Evolutionary conservation across 2,329 filamentous ascomycete genomes (phyloP), one percentile per base, ranked within the genome.

Genomic region (Xylariaceae sp.): DNA sequence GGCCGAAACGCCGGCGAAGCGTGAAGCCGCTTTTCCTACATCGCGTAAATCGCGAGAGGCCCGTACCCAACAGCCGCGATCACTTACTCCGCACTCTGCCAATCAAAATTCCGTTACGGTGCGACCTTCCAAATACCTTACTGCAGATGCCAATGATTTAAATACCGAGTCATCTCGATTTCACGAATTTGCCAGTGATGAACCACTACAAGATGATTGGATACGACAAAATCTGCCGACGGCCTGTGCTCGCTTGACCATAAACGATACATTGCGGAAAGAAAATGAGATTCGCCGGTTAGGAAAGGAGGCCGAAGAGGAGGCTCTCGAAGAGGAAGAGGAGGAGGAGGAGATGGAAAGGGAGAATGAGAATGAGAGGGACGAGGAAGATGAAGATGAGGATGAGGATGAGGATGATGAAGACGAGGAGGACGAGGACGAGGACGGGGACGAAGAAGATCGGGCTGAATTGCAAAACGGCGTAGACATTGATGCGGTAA

Each of bases 101-200:
- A 71, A 72, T 1, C 69, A 69, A 50, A 76, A 71, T 51, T 73
- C 73, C 2, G 68, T 69, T 3, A 67, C 70, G 2, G 59, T 66
- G 37, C 70, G 73, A 34, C 66, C 68, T 32, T 73, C 71, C 58
- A 79, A 75, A 60, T 83, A 77, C 62, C 70, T 83, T 11, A 76
- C 74, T 6, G 80, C 77, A 12, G 72, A 76, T 54, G 74, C 74
- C 4, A 73, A 67, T 37, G 80, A 83, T 48, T 65, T 83, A 43
- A 72, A 74, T 39, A 75, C 74, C 41, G 81, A 86, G 59, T 76
- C 77, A 30, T 84, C 74, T 67, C 83, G 75, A 47, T 97, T 96
- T 68, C 89, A 96, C 69, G 92, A 96, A 66, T 97, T 97, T 69
- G 92, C 89, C 43, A 91, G 87, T 68, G 91, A 89, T 48, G 80